Evolutionary conservation across 2,329 filamentous ascomycete genomes (phyloP), one percentile per base, ranked within the genome.

Genomic region (Trichoderma sp.): DNA sequence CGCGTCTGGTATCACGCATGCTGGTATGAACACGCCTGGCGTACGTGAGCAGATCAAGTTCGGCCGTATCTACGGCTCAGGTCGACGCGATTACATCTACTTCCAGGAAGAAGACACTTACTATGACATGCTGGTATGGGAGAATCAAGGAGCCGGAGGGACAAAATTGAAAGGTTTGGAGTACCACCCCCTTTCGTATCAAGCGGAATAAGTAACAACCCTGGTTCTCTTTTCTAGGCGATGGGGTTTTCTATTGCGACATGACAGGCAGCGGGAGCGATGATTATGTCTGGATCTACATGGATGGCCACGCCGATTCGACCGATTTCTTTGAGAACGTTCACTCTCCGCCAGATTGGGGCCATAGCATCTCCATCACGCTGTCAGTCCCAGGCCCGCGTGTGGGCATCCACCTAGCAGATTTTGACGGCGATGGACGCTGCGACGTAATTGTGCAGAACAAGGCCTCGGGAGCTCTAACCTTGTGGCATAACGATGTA

Each of bases 261-360:
- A 61, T 61, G 58, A 61, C 58, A 14, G 58, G 58, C 58, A 61
- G 58, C n/a, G 58, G 58, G n/a, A 61, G 58, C 32, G 30, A 61
- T 34, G 58, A 61, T 24, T 61, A 61, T 24, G 30, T 61, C 58
- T 61, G 58, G 58, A 61, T 61, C 30, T 61, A 61, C 58, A 61
- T 34, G 58, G 58, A 61, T 24, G 58, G 58, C 5, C 58, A 61
- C 58, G 58, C 58, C 11, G 58, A 61, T 18, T 36, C 58, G n/a
- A 61, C 58, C 58, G 58, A 61, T 32, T 61, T 61, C 30, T 61
- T 61, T 61, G 58, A 4, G n/a, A 61, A 61, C 58, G 34, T 61
- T 8, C 58, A 61, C 26, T 34, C 58, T 3, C 58, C 58, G n/a
- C 58, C 58, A 15, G 32, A 61, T 14, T 61, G 58, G 58, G 58